phyloP scores from a whole-genome alignment of 139 green algal species.

The Ettlia oleoabundans region DNA sequence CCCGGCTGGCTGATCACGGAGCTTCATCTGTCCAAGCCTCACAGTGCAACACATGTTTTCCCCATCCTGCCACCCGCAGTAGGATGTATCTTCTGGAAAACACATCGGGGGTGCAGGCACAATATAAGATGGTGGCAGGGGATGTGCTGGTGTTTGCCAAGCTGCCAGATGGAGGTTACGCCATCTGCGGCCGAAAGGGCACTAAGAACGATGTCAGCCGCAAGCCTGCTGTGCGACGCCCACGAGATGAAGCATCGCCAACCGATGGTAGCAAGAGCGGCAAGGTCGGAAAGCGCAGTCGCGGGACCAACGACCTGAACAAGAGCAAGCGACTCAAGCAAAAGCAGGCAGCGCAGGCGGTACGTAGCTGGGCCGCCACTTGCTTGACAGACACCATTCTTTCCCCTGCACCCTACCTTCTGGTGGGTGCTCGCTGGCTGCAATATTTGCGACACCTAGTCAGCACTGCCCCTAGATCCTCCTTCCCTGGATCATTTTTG shows the following conservation, averaged over 20 bases:
- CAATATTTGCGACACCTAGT: too few species aligned
- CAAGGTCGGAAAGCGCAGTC: not conserved
- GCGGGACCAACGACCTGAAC: not conserved
- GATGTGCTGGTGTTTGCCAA: constrained; percentile 59
- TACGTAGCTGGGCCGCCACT: too few species aligned
- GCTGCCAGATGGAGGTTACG: constrained; percentile 25
- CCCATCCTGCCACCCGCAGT: not conserved
- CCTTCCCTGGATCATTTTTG: too few species aligned
- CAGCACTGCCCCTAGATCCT: too few species aligned
- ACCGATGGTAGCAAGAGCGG: not conserved
- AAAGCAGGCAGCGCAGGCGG: constrained; percentile 60
- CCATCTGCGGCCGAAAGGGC: constrained; percentile 39
- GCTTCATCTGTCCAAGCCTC: not conserved
- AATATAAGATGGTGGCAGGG: constrained; percentile 42
- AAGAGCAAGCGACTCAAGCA: constrained; percentile 12
- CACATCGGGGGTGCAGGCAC: constrained; percentile 18
- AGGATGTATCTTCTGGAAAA: constrained; percentile 68
- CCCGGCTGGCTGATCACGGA: not conserved
- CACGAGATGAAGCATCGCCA: not conserved
- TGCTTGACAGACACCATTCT: too few species aligned
- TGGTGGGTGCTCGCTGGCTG: too few species aligned
- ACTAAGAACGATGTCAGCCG: constrained; percentile 35
- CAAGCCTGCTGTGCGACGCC: constrained; percentile 24
- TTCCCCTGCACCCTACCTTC: too few species aligned
- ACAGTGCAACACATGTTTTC: not conserved